Percentiles rank a stretch among this genome's conserved stretches.
Conservation (phyloP, 1,139 yeast genomes). For the Schwanniomyces etchellsii region DNA sequence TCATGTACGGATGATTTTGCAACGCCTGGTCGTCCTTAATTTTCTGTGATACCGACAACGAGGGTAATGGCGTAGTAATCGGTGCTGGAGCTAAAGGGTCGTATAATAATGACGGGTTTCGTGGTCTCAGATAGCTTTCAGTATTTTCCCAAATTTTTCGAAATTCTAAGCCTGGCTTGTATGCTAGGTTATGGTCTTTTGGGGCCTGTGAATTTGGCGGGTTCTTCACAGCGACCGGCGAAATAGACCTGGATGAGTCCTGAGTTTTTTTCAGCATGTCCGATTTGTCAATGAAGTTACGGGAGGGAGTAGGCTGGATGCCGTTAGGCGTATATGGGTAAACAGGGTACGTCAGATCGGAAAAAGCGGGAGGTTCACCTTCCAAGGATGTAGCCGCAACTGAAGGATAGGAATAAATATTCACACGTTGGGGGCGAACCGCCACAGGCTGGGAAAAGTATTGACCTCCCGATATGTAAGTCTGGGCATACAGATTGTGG, state of each 20-base stretch:
- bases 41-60: background rate
- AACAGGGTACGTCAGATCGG: background rate
- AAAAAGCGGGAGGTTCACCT: background rate
- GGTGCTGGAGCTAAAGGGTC: conserved; percentile 35
- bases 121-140: conserved; percentile 13
- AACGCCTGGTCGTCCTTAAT: background rate
- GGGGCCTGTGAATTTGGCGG: background rate
- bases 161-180: conserved; percentile 25
- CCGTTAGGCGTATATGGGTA: background rate
- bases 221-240: background rate
- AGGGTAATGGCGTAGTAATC: conserved; percentile 2
- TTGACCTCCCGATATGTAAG: background rate
- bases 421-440: background rate
- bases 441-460: background rate
- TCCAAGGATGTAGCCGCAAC: no score
- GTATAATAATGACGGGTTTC: conserved; percentile 31
- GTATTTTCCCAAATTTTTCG: conserved; percentile 34
- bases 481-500: background rate
- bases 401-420: background rate
- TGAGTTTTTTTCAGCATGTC: background rate
- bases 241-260: background rate
- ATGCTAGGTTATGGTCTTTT: background rate
- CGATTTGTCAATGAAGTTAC: background rate
- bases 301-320: background rate
- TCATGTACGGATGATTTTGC: background rate